Evolutionary conservation across 169 alveolate genomes (phyloP), one percentile per base, ranked within the genome.

Genomic region (Plasmodium relictum): DNA sequence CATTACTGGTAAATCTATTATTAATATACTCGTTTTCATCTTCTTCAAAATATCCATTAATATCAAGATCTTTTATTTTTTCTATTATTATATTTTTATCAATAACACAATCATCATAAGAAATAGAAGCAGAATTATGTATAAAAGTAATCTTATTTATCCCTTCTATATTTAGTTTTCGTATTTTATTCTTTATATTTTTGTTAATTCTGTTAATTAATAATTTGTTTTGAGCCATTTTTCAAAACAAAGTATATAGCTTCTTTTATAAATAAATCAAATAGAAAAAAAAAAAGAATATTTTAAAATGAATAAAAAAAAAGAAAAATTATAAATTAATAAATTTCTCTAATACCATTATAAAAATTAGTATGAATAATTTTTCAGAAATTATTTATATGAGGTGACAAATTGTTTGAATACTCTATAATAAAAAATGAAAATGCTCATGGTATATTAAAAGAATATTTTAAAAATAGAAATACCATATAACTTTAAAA

Each of bases 21-120:
- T 54, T 16, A 12, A 54, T 8, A 54, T 62, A 56, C 6, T 26
- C 88, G 41, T 62, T 74, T 42, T 31, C 54, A 66, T 80, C 74
- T 45, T 80, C 61, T 66, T 26, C 22, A 70, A 80, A 66, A 9
- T 42, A 22, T n/a, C 90, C 90, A 65, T 80, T 58, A 66, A 80
- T 65, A 80, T 54, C 65, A n/a, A 56, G 18, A 37, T 45, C 37
- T 24, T 80, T 50, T 44, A 80, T 65, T 52, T 20, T 16, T 39
- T 54, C 72, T 18, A 80, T 54, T 52, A 80, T 54, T 3, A 31
- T 20, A 44, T 48, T n/a, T 5, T 63, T 58, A 52, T 66, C 71
- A 8, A 66, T 14, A 31, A 66, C 26, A 66, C 31, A 65, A 39
- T 31, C 31, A n/a, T 80, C 52, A 58, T 65, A 80, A 14, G 14